Evolutionary conservation across 768 basidiomycete genomes (phyloP).

Genomic region (Rhodotorula diobovata): DNA sequence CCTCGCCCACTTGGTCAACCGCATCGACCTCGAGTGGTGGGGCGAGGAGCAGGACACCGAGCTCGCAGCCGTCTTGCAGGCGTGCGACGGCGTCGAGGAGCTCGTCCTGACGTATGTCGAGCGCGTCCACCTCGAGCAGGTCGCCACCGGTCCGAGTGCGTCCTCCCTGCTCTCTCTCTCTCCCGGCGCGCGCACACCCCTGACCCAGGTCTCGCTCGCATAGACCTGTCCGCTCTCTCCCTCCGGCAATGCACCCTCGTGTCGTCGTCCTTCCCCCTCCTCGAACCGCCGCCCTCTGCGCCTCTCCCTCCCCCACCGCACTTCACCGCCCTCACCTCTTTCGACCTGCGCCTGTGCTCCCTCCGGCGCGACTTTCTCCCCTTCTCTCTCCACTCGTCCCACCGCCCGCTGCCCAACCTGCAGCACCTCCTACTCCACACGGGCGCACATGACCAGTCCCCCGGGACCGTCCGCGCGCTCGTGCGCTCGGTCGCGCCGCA

Average conservation of each 20-base stretch:
- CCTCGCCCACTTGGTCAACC: background rate
- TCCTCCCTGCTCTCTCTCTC: too few species aligned
- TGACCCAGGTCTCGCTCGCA: too few species aligned
- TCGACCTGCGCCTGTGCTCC: constrained; percentile 20
- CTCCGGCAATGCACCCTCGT: constrained; percentile 21
- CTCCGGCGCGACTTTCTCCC: constrained; percentile 14
- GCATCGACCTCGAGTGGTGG: constrained; percentile 4
- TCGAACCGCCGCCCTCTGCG: background rate
- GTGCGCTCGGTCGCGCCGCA: background rate
- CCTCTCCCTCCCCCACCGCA: background rate
- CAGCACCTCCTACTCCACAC: constrained; percentile 15
- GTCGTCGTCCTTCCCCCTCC: background rate
- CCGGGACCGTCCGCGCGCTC: background rate
- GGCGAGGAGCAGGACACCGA: background rate
- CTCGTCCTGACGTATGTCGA: background rate
- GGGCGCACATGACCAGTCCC: constrained; percentile 9
- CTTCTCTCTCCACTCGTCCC: background rate
- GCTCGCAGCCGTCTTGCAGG: background rate
- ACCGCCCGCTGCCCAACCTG: background rate
- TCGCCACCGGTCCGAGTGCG: background rate
- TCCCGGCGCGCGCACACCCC: background rate
- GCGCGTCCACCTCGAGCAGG: background rate
- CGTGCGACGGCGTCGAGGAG: background rate
- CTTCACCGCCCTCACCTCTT: background rate
- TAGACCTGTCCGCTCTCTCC: constrained; percentile 8